These are phyloP conservation scores for Zygotorulaspora sp. DNA, from an alignment of 805 yeast species.

Conservation along the genomic window DNA sequence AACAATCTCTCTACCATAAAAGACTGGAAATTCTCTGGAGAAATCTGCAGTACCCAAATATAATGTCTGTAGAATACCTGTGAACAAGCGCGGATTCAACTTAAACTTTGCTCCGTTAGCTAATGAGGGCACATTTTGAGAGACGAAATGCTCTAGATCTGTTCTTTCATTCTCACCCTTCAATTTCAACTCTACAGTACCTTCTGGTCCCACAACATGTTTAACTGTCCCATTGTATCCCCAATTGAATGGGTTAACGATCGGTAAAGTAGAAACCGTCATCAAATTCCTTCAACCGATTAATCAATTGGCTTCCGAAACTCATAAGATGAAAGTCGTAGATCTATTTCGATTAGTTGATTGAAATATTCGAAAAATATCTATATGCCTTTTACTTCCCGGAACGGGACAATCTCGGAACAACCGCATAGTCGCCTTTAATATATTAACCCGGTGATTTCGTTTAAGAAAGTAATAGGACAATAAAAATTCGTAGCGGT, in stretches of 20 bases:
- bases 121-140: conserved; percentile 42
- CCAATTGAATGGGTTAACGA: conserved; percentile 34
- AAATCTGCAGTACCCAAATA: conserved; percentile 55
- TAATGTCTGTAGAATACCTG: conserved; percentile 76
- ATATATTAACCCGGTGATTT: too few species aligned
- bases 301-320: too few species aligned
- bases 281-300: not conserved
- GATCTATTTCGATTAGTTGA: too few species aligned
- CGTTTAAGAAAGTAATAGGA: too few species aligned
- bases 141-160: conserved; percentile 24
- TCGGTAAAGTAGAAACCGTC: conserved; percentile 15
- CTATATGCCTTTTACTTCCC: too few species aligned
- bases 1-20: conserved; percentile 69
- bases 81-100: conserved; percentile 59
- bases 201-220: conserved; percentile 24
- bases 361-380: too few species aligned
- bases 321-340: too few species aligned
- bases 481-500: too few species aligned
- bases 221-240: conserved; percentile 34
- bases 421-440: too few species aligned
- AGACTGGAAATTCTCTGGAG: conserved; percentile 49
- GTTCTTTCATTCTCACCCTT: conserved; percentile 18
- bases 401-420: too few species aligned
- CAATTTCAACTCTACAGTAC: conserved; percentile 22
- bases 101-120: conserved; percentile 46